Evolutionary conservation across 176 grass and related monocot genomes (phyloP).

Genomic region (Raddia guianensis): DNA sequence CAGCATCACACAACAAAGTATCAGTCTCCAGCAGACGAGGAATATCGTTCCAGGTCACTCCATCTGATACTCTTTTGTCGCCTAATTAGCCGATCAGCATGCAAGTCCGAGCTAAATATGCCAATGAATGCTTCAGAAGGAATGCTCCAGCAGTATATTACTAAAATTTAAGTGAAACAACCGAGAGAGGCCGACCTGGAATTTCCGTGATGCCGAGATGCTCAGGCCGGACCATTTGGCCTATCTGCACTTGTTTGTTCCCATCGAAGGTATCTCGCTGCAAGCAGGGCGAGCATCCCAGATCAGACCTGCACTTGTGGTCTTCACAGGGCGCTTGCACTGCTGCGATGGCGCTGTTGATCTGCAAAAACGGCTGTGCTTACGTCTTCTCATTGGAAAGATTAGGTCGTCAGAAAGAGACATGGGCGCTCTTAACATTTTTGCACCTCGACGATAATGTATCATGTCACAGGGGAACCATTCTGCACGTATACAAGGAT

Average conservation of each 20-base stretch:
- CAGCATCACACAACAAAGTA: neutral
- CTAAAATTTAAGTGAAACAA: neutral
- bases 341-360: neutral
- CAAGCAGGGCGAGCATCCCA: too few species aligned
- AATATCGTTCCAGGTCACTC: conserved; percentile 19
- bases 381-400: neutral
- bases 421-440: neutral
- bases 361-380: neutral
- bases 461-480: too few species aligned
- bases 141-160: neutral
- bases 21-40: conserved; percentile 3
- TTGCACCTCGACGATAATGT: too few species aligned
- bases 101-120: neutral
- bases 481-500: too few species aligned
- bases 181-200: neutral
- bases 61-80: conserved; percentile 44
- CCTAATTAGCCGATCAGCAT: neutral
- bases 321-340: neutral
- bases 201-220: conserved; percentile 19
- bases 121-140: conserved; percentile 27
- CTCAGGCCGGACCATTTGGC: conserved; percentile 38
- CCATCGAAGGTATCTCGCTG: neutral
- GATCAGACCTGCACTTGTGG: neutral
- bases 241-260: conserved; percentile 21
- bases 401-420: neutral